Base-by-base conservation (phyloP, 2,329 filamentous ascomycete species). In the Pyricularia sp. region DNA sequence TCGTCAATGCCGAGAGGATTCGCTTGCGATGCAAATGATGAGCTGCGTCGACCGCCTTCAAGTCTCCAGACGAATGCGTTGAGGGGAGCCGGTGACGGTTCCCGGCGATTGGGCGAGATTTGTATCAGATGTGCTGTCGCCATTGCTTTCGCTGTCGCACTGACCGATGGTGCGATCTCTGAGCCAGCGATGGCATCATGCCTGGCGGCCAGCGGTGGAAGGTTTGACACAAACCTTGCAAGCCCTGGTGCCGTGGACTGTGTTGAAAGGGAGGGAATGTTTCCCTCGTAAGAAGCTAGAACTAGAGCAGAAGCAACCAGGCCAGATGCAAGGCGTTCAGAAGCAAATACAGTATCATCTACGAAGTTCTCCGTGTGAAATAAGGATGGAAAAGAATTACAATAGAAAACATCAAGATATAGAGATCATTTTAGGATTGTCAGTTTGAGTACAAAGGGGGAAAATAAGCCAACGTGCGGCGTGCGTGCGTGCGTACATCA, bases 181-280 rank as follows among this genome's bases (percentile, higher is more conserved):
- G 30, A 25, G 31, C 26, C 25, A 28, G 33, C 58, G 23, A 64
- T 69, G 66, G 69, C 69, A 69, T 68, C 69, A 69, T 69, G 64
- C 65, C 65, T 28, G 12, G n/a, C 25, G 25, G 36, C 33, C 65
- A 36, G n/a, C 33, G 65, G 28, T 55, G 42, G 25, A 28, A 20
- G 59, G 25, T 20, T 20, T 17, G 25, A 63, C 23, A 63, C 11
- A 26, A 61, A 59, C 2, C 58, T 5, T 12, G n/a, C 5, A 26
- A 9, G 12, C 58, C 58, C 58, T 61, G 9, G 10, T 61, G 23
- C 28, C 30, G 61, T 17, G n/a, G 23, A n/a, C 25, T 64, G 28
- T 3, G 12, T 12, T 12, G 1, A 61, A 26, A 10, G 58, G 25
- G 14, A 61, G 25, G n/a, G 2, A 61, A 61, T 26, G 23, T 61